Evolutionary conservation across 345 rosid genomes (phyloP).

Genomic region (Boechera divaricarpa): DNA sequence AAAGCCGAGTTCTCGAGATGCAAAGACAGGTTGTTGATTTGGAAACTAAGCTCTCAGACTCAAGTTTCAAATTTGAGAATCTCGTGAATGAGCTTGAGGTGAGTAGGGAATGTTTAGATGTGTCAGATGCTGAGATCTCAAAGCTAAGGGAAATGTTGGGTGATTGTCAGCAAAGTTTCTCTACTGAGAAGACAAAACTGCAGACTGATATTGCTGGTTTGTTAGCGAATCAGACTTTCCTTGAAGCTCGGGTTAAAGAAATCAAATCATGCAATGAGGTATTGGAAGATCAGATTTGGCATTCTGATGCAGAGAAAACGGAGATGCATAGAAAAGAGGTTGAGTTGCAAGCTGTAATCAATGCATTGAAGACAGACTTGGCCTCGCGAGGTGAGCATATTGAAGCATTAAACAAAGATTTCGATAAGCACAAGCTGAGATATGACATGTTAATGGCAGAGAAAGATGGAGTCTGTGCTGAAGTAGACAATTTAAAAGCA

Average conservation of each 20-base stretch:
- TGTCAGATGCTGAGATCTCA: conserved; percentile 49
- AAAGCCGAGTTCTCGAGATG: conserved; percentile 40
- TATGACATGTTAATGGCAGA: conserved; percentile 60
- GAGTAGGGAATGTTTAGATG: conserved; percentile 42
- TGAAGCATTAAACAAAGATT: conserved; percentile 52
- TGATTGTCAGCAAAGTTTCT: conserved; percentile 58
- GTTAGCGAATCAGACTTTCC: conserved; percentile 49
- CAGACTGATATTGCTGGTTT: conserved; percentile 52
- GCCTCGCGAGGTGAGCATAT: conserved; percentile 42
- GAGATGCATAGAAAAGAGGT: conserved; percentile 48
- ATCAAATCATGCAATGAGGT: conserved; percentile 46
- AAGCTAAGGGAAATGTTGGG: conserved; percentile 48
- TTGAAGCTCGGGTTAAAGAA: conserved; percentile 55
- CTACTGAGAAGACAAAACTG: conserved; percentile 60
- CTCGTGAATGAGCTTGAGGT: conserved; percentile 49
- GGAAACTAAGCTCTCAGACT: conserved; percentile 46
- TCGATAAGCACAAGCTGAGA: conserved; percentile 49
- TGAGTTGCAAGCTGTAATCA: conserved; percentile 44
- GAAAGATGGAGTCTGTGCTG: conserved; percentile 54
- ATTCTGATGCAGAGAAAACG: conserved; percentile 46
- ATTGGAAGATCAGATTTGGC: conserved; percentile 53
- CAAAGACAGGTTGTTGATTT: conserved; percentile 47
- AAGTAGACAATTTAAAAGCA: conserved; percentile 52
- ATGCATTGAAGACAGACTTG: conserved; percentile 51
- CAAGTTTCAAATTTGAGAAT: conserved; percentile 34